These are phyloP conservation scores for Lumnitzera littorea DNA, from an alignment of 345 rosid genomes.

Conservation along the genomic window DNA sequence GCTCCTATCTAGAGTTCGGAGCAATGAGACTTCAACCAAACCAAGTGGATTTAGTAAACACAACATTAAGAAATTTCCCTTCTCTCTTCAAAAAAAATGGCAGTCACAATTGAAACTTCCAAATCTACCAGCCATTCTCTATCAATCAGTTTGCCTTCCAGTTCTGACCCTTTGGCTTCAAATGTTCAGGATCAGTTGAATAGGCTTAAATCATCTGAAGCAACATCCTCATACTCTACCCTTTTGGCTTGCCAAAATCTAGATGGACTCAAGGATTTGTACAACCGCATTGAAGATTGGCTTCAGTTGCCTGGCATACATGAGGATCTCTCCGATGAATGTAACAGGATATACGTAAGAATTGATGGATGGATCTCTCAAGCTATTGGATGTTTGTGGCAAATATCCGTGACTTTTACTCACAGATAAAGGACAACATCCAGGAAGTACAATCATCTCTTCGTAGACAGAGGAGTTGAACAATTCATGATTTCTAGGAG, in stretches of 20 bases:
- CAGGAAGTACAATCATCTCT: slow-evolving; percentile 2
- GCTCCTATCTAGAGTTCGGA: too few relatives aligned
- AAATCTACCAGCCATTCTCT: too few relatives aligned
- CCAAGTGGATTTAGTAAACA: too few relatives aligned
- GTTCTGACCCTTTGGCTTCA: too few relatives aligned
- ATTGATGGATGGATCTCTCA: slow-evolving; percentile 16
- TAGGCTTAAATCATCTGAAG: slow-evolving; percentile 4
- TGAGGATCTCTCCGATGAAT: slow-evolving; percentile 5
- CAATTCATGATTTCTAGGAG: neutral
- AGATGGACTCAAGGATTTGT: slow-evolving; percentile 5
- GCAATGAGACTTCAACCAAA: too few relatives aligned
- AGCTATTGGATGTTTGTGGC: slow-evolving; percentile 11
- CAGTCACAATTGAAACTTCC: too few relatives aligned
- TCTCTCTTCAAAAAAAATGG: too few relatives aligned
- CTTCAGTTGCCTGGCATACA: slow-evolving; percentile 13
- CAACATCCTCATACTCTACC: slow-evolving; percentile 4
- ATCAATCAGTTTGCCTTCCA: too few relatives aligned
- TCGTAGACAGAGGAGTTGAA: neutral
- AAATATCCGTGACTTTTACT: slow-evolving; percentile 1
- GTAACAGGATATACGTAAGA: slow-evolving; percentile 3
- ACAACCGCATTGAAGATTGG: slow-evolving; percentile 9
- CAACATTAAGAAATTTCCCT: too few relatives aligned
- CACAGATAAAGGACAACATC: slow-evolving; percentile 8
- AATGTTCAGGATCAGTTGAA: too few relatives aligned
- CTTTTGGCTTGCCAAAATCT: neutral